Conservation (phyloP, 805 yeast genomes). For the Danielia oregonensis region DNA sequence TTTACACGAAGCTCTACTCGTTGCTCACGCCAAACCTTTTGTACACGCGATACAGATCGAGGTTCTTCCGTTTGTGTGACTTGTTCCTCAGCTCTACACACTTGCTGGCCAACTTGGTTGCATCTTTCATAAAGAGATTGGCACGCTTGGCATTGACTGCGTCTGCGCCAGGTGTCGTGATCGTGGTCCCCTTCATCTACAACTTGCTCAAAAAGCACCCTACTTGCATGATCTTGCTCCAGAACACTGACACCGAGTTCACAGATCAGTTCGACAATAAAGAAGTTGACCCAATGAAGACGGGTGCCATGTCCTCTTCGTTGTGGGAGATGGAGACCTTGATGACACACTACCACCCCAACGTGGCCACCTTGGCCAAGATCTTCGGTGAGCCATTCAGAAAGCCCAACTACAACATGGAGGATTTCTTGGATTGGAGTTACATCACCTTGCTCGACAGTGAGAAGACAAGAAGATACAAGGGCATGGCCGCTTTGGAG, state of each 20-base stretch:
- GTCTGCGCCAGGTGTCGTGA: slow-evolving; percentile 86
- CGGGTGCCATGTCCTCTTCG: slow-evolving; percentile 80
- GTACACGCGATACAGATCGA: slow-evolving; percentile 74
- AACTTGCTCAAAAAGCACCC: slow-evolving; percentile 90
- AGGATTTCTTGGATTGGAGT: slow-evolving; percentile 92
- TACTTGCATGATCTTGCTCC: slow-evolving; percentile 86
- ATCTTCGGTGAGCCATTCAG: slow-evolving; percentile 87
- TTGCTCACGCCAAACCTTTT: slow-evolving; percentile 72
- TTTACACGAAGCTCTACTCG: slow-evolving; percentile 76
- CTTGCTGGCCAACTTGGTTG: slow-evolving; percentile 75
- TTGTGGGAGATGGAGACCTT: slow-evolving; percentile 87
- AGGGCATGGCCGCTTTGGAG: slow-evolving; percentile 75
- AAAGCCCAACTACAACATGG: slow-evolving; percentile 82
- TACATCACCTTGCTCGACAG: slow-evolving; percentile 62
- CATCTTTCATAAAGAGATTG: slow-evolving; percentile 82
- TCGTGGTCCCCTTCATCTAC: slow-evolving; percentile 86
- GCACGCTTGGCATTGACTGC: slow-evolving; percentile 72
- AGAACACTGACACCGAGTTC: slow-evolving; percentile 40
- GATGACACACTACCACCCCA: slow-evolving; percentile 88
- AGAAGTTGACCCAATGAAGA: slow-evolving; percentile 71
- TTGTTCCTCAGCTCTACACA: slow-evolving; percentile 84
- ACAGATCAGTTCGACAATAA: slow-evolving; percentile 63
- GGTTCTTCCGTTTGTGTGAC: slow-evolving; percentile 85
- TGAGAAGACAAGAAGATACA: slow-evolving; percentile 61
- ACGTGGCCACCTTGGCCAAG: slow-evolving; percentile 86